Conservation (phyloP, 2,329 filamentous ascomycete species). For the Talaromyces sp. region DNA sequence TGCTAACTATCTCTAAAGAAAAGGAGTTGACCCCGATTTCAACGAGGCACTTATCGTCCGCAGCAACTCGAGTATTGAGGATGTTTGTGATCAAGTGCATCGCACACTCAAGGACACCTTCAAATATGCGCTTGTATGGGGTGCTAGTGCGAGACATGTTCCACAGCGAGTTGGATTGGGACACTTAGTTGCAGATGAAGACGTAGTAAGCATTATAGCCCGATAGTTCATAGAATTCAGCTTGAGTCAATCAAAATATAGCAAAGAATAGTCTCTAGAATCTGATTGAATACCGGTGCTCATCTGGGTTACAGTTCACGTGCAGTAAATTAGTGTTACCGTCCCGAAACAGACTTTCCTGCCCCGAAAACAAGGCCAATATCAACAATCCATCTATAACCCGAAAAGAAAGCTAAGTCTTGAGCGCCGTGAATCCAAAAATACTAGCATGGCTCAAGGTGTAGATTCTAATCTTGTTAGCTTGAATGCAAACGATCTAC, state of each 20-base stretch:
- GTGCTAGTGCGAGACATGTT: slow-evolving; percentile 88
- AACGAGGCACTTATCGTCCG: slow-evolving; percentile 89
- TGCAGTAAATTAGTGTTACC: too few relatives aligned
- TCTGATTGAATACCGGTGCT: background rate
- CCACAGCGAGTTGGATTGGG: slow-evolving; percentile 86
- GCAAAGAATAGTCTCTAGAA: background rate
- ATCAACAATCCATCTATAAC: background rate
- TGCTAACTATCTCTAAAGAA: slow-evolving; percentile 49
- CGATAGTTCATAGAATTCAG: slow-evolving; percentile 32
- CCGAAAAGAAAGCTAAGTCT: background rate
- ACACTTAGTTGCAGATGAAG: slow-evolving; percentile 70
- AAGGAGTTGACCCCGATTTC: slow-evolving; percentile 87
- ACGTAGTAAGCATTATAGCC: slow-evolving; percentile 64
- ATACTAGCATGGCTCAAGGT: too few relatives aligned
- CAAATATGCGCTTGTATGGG: slow-evolving; percentile 98
- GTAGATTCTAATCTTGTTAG: too few relatives aligned
- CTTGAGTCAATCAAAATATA: background rate
- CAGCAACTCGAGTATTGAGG: slow-evolving; percentile 82
- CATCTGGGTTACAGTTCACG: background rate
- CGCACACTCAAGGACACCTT: slow-evolving; percentile 94
- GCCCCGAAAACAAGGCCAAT: too few relatives aligned
- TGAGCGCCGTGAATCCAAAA: background rate
- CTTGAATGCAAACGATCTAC: too few relatives aligned
- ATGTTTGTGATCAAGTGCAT: slow-evolving; percentile 95
- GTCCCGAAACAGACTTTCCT: too few relatives aligned